These are phyloP conservation scores for Ramularia collo-cygni DNA, from an alignment of 2,329 filamentous ascomycete species.

Conservation along the genomic window DNA sequence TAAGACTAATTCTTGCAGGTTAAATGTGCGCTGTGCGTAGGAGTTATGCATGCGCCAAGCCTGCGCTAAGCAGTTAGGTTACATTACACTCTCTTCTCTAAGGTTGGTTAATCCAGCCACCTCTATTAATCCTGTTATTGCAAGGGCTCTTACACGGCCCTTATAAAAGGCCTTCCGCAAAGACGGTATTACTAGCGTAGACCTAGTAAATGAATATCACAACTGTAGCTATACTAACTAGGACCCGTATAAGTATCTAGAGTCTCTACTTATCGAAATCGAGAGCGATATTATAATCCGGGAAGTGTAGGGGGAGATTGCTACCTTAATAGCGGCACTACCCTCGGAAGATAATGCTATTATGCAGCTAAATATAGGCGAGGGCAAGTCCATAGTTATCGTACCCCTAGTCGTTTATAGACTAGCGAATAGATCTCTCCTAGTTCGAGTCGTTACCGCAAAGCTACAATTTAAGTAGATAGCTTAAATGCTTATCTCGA, in stretches of 20 bases:
- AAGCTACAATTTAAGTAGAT: slow-evolving; percentile 53
- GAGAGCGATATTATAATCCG: slow-evolving; percentile 58
- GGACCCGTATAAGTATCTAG: slow-evolving; percentile 45
- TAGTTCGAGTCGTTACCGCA: slow-evolving; percentile 51
- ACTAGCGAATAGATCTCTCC: slow-evolving; percentile 33
- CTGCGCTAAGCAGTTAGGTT: too few species aligned
- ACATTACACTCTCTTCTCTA: too few species aligned
- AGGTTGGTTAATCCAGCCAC: too few species aligned
- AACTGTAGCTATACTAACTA: slow-evolving; percentile 51
- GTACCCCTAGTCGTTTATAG: slow-evolving; percentile 53
- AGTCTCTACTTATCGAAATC: slow-evolving; percentile 62
- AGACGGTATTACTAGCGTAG: slow-evolving; percentile 13
- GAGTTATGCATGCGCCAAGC: too few species aligned
- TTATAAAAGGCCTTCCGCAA: slow-evolving; percentile 6
- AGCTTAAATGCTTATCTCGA: slow-evolving; percentile 48
- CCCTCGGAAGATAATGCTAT: slow-evolving; percentile 46
- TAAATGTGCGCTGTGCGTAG: too few species aligned
- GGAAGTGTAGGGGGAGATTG: slow-evolving; percentile 55
- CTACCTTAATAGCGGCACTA: slow-evolving; percentile 52
- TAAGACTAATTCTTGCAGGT: too few species aligned
- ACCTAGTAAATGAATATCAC: slow-evolving; percentile 36
- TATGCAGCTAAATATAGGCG: slow-evolving; percentile 65
- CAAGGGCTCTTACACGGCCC: too few species aligned
- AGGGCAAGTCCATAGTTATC: slow-evolving; percentile 64
- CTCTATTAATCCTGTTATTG: too few species aligned